Base-by-base conservation (phyloP, 2,329 filamentous ascomycete species). In the Fonsecaea monophora region DNA sequence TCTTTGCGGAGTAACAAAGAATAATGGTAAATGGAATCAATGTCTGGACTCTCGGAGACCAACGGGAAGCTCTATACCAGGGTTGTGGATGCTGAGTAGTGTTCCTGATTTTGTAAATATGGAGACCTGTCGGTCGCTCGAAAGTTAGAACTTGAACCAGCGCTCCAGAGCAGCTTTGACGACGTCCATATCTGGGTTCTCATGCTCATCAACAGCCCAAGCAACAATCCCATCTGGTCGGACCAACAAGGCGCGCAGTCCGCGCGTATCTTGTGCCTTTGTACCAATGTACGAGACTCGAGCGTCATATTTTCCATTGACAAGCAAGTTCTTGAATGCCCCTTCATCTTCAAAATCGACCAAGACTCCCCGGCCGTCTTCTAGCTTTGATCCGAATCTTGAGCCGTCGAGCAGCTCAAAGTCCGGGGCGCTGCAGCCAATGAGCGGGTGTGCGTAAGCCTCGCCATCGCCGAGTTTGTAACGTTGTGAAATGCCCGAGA, bases 391-490 rank as follows among this genome's bases (percentile, higher is more conserved):
- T 1, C 77, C 77, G 4, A 81, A 66, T 54, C 75, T 72, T 15
- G 70, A 70, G 7, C 69, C 69, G 50, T 74, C 73, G 4, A 62
- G 37, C 4, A 66, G 64, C 68, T 77, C 74, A 53, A 80, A 77
- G 54, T 80, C 75, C 4, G 78, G 79, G 9, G 74, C 74, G 68
- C 78, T 80, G 58, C 72, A 71, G 3, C 79, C 80, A 25, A 79
- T 74, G 4, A 78, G 65, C 9, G 74, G 71, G 57, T 79, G 75
- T 53, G 62, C 38, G 59, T 73, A 34, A 13, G 35, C 60, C 30
- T 50, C 60, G n/a, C 35, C 54, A 7, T 72, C 48, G 56, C 68
- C 38, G 76, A 70, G 8, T n/a, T 71, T 69, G 57, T 79, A 79
- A 4, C 74, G 71, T 65, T 75, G 74, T 50, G 74, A 75, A 34